These are phyloP conservation scores for Fraxinus excelsior DNA, from an alignment of 257 asterid species.

Conservation along the genomic window DNA sequence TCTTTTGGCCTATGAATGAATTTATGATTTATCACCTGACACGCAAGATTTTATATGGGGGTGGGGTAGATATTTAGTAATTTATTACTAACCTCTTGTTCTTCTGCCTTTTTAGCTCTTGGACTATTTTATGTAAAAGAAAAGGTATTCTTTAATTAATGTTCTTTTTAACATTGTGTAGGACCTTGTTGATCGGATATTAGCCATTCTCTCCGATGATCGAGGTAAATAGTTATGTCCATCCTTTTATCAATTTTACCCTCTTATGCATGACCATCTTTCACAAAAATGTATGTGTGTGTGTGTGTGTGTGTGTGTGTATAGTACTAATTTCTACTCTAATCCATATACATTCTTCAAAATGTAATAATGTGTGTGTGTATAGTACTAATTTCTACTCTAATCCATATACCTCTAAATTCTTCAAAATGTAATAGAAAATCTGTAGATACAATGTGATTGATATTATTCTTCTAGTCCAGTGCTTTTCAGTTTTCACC, in stretches of 20 bases:
- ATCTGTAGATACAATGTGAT: neutral
- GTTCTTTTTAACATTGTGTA: slow-evolving; percentile 34
- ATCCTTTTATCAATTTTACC: too few relatives aligned
- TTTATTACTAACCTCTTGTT: neutral
- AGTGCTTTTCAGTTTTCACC: slow-evolving; percentile 7
- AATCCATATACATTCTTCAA: too few relatives aligned
- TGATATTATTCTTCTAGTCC: slow-evolving; percentile 10
- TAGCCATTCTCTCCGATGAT: slow-evolving; percentile 73
- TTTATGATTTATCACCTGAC: slow-evolving; percentile 6
- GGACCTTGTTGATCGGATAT: slow-evolving; percentile 96
- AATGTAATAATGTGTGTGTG: too few relatives aligned
- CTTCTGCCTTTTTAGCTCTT: slow-evolving; percentile 7
- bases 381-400: neutral
- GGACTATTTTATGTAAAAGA: slow-evolving; percentile 6
- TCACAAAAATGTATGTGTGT: too few relatives aligned
- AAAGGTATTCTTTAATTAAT: slow-evolving; percentile 11
- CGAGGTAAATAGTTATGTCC: slow-evolving; percentile 75
- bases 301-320: too few relatives aligned
- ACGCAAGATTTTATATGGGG: neutral
- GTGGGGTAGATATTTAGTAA: neutral
- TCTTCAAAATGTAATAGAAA: slow-evolving; percentile 14
- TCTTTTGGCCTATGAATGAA: slow-evolving; percentile 3
- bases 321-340: too few relatives aligned
- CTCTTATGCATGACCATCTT: too few relatives aligned
- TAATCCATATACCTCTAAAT: slow-evolving; percentile 2